These are phyloP conservation scores for Microcyclosporella mali DNA, from an alignment of 2,329 filamentous ascomycete genomes.

Conservation along the genomic window DNA sequence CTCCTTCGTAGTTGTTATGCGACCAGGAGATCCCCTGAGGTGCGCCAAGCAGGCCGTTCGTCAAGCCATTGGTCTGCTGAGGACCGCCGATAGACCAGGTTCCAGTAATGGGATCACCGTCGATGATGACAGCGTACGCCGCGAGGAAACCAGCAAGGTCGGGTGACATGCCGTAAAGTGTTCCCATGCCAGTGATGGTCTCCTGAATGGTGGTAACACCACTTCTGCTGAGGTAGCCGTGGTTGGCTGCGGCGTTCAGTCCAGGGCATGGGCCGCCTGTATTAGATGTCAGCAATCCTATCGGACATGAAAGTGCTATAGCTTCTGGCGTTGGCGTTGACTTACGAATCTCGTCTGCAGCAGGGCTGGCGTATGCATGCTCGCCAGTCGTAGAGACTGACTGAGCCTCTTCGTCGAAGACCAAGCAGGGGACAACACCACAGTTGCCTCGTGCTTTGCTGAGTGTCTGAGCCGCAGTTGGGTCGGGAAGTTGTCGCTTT, in stretches of 20 bases:
- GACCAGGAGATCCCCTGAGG: constrained; percentile 23
- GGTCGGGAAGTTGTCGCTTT: constrained; percentile 3
- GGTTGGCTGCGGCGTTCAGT: constrained; percentile 20
- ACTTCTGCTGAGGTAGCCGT: constrained; percentile 14
- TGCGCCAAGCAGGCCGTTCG: neutral
- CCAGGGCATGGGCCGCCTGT: constrained; percentile 23
- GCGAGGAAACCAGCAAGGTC: constrained; percentile 23
- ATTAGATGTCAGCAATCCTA: too few relatives aligned
- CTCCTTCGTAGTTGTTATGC: constrained; percentile 34
- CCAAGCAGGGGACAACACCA: constrained; percentile 5
- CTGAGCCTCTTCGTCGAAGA: constrained; percentile 6
- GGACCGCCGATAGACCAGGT: constrained; percentile 25
- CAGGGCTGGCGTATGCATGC: constrained; percentile 7
- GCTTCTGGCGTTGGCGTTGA: too few relatives aligned
- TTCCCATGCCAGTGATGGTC: constrained; percentile 10
- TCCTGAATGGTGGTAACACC: constrained; percentile 11
- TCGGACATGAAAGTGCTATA: too few relatives aligned
- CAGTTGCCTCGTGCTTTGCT: constrained; percentile 9
- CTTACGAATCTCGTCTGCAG: constrained; percentile 16
- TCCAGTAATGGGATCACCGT: constrained; percentile 13
- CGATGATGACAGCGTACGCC: constrained; percentile 25
- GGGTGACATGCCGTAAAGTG: constrained; percentile 9
- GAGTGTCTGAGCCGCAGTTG: constrained; percentile 2
- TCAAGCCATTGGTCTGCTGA: neutral
- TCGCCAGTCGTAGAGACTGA: constrained; percentile 8